Evolutionary conservation across 306 rosid species (phyloP), one percentile per base, ranked within the genome.

Genomic region (apple (Malus domestica)): DNA sequence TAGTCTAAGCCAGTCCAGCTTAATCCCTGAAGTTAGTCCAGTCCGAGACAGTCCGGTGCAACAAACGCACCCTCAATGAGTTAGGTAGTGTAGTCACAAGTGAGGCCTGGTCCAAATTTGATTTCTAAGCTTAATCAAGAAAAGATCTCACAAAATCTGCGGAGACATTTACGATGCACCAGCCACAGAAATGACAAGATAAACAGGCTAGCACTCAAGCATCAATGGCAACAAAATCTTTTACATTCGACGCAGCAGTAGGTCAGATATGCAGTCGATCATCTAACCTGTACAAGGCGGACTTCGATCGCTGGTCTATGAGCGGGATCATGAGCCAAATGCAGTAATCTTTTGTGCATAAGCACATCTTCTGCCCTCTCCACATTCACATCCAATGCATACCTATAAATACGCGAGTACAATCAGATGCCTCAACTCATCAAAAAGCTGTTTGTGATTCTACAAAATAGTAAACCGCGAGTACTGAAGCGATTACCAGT

Each of bases 331-430:
- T 87, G 93, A 16, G 98, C 98, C 88, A 82, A 80, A 81, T 87
- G 97, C 80, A 96, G 78, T 74, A 96, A 84, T 66, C 97, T 88
- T 82, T 89, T 93, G 79, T 96, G 99, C 93, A 90, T 83, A 68
- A 96, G 96, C 87, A 96, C 99, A 85, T 96, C 99, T 38, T 82
- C 94, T 5, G 99, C 96, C 81, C 99, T 96, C 86, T 96, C 97
- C 67, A 89, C 97, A 80, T 96, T 96, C 84, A 96, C 97, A 84
- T 96, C 99, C 70, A 96, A 77, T 4, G 98, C 99, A 67, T 96
- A 96, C 74, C 99, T 96, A 86, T 82, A 80, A 65, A 81, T 20
- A 6, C 51, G 14, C 68, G 35, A 52, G 81, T 67, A 71, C 74
- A 70, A 74, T 76, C 74, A 66, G 85, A 80, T 82, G 67, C 69